A percentile compares a stretch with the other conserved stretches of the same genome.
Evolutionary conservation across 176 grass and related monocot genomes (phyloP).

Genomic region (Oryza rufipogon): DNA sequence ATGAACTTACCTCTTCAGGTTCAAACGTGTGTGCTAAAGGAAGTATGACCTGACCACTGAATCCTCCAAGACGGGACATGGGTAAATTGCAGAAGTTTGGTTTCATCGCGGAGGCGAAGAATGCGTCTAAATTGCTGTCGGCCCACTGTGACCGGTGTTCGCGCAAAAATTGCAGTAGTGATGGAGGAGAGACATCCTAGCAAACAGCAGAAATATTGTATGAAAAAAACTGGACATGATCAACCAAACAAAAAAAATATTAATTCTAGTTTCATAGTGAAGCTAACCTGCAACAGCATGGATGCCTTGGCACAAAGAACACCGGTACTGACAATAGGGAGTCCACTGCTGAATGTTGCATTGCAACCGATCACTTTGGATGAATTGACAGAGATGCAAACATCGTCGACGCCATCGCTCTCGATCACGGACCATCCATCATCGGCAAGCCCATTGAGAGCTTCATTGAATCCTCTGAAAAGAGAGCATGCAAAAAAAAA

Average conservation of each 20-base stretch:
- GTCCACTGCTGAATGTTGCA: slow-evolving; percentile 54
- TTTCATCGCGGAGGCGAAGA: slow-evolving; percentile 67
- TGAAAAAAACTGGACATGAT: neutral
- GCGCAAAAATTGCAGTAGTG: slow-evolving; percentile 57
- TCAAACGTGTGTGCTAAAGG: slow-evolving; percentile 66
- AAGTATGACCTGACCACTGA: slow-evolving; percentile 70
- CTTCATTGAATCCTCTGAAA: slow-evolving; percentile 89
- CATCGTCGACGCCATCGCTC: slow-evolving; percentile 75
- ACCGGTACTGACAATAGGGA: slow-evolving; percentile 57
- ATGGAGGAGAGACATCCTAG: slow-evolving; percentile 64
- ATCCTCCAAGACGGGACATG: slow-evolving; percentile 51
- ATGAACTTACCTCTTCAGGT: slow-evolving; percentile 67
- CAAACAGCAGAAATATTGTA: slow-evolving; percentile 1
- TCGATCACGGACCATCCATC: slow-evolving; percentile 82
- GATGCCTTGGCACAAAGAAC: slow-evolving; percentile 93
- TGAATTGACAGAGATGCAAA: slow-evolving; percentile 75
- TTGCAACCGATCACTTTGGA: slow-evolving; percentile 69
- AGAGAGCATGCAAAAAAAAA: neutral
- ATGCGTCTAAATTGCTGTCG: slow-evolving; percentile 68
- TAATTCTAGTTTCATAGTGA: neutral
- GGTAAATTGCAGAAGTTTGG: slow-evolving; percentile 60
- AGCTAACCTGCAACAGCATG: slow-evolving; percentile 86
- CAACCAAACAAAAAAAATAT: neutral
- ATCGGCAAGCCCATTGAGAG: slow-evolving; percentile 80
- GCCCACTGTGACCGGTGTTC: slow-evolving; percentile 85